Conservation (phyloP, 768 basidiomycete species). For the Macrolepiota albuminosa region DNA sequence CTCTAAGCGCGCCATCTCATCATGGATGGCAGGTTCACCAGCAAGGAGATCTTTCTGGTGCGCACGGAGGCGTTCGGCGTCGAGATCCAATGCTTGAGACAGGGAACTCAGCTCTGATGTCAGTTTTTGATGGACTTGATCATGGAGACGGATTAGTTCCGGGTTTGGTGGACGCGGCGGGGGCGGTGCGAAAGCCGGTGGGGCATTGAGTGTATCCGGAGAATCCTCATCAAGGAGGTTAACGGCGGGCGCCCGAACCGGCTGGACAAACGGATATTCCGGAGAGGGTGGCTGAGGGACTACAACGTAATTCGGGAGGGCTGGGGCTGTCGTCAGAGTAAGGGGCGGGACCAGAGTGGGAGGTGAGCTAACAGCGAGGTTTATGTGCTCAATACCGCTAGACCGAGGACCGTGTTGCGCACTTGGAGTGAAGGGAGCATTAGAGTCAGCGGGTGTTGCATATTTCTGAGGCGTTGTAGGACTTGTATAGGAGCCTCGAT, state of each 20-base stretch:
- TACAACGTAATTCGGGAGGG: conserved; percentile 11
- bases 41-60: conserved; percentile 81
- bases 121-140: conserved; percentile 72
- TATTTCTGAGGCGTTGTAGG: conserved; percentile 8
- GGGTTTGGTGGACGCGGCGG: conserved; percentile 89
- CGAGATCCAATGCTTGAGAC: conserved; percentile 53
- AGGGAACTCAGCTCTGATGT: conserved; percentile 68
- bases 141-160: conserved; percentile 78
- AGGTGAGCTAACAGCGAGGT: conserved; percentile 11
- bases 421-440: not conserved
- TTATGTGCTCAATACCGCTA: conserved; percentile 5
- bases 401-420: conserved; percentile 1
- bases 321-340: conserved; percentile 13
- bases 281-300: conserved; percentile 12
- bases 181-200: conserved; percentile 26
- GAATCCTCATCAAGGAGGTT: conserved; percentile 68
- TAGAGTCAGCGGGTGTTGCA: not conserved
- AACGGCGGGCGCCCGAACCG: conserved; percentile 31
- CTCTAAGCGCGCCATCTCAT: conserved; percentile 93
- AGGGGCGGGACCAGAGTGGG: conserved; percentile 18
- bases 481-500: conserved; percentile 5
- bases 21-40: conserved; percentile 90
- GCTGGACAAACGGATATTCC: conserved; percentile 17
- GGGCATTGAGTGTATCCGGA: conserved; percentile 22
- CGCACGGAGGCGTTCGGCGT: conserved; percentile 72